Conservation (phyloP, 139 green algal genomes). For the Pleodorina starrii region DNA sequence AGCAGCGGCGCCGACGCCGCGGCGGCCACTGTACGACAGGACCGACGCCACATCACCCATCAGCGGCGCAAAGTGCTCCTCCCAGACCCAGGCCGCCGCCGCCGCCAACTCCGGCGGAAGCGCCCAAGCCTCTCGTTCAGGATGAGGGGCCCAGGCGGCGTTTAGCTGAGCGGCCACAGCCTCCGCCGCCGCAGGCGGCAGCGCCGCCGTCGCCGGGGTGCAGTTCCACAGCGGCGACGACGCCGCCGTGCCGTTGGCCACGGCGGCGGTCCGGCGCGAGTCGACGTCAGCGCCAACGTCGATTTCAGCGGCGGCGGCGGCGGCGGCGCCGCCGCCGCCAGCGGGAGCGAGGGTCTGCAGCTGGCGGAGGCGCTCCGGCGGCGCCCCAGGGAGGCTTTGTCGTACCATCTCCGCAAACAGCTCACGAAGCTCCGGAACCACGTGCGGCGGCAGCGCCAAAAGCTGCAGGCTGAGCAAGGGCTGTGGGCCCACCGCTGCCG, state of each 20-base stretch:
- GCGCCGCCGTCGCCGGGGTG: not conserved
- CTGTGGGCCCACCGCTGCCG: not conserved
- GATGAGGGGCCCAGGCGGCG: too few relatives aligned
- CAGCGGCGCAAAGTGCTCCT: conserved; percentile 4
- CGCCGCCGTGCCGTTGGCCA: not conserved
- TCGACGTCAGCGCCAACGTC: not conserved
- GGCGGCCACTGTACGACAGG: not conserved
- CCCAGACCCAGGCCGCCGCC: not conserved
- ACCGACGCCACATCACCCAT: conserved; percentile 5
- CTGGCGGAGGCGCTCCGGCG: not conserved
- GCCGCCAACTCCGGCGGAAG: conserved; percentile 2
- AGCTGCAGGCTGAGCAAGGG: not conserved
- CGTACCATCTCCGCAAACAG: not conserved
- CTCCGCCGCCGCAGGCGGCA: too few relatives aligned
- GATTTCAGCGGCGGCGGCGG: too few relatives aligned
- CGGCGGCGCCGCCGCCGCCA: not conserved
- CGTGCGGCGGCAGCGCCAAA: conserved; percentile 13
- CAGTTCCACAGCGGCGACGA: not conserved
- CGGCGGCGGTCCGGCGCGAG: not conserved
- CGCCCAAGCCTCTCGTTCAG: too few relatives aligned
- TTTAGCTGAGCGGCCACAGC: too few relatives aligned
- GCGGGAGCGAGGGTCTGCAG: not conserved
- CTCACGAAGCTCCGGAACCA: conserved; percentile 1
- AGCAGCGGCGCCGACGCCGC: not conserved
- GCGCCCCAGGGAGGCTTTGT: not conserved